Percentiles rank a stretch among this genome's conserved stretches.
These are phyloP conservation scores for Miamiensis avidus DNA, from an alignment of 169 alveolate genomes.

Conservation along the genomic window DNA sequence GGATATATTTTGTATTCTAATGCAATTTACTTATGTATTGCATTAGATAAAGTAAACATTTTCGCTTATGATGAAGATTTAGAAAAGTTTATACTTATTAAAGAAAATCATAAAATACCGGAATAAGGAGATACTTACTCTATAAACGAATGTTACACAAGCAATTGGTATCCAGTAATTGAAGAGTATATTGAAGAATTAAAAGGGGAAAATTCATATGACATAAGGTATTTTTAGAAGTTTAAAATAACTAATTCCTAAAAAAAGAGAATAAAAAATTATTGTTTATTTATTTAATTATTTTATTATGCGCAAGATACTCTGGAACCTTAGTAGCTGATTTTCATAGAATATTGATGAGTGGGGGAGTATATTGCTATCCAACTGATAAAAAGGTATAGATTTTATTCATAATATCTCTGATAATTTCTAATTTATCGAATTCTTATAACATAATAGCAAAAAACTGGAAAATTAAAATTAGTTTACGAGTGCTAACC, in stretches of 20 bases:
- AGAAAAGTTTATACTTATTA: too few species aligned
- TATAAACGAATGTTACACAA: not conserved
- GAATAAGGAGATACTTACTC: not conserved
- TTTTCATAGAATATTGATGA: not conserved
- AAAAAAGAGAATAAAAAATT: not conserved
- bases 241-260: too few species aligned
- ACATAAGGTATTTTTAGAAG: not conserved
- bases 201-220: not conserved
- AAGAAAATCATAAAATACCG: not conserved
- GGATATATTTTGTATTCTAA: not conserved
- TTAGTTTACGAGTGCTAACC: not conserved
- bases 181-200: not conserved
- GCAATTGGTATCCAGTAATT: not conserved
- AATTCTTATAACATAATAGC: not conserved
- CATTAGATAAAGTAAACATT: not conserved
- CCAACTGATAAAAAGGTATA: not conserved
- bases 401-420: too few species aligned
- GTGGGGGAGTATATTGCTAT: not conserved
- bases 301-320: not conserved
- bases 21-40: not conserved
- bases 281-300: too few species aligned
- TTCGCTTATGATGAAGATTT: not conserved
- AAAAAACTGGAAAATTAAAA: not conserved
- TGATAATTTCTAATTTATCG: too few species aligned
- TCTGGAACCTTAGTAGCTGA: not conserved